phyloP scores from a whole-genome alignment of 495 filamentous ascomycete species.

The Penicillium angulare region DNA sequence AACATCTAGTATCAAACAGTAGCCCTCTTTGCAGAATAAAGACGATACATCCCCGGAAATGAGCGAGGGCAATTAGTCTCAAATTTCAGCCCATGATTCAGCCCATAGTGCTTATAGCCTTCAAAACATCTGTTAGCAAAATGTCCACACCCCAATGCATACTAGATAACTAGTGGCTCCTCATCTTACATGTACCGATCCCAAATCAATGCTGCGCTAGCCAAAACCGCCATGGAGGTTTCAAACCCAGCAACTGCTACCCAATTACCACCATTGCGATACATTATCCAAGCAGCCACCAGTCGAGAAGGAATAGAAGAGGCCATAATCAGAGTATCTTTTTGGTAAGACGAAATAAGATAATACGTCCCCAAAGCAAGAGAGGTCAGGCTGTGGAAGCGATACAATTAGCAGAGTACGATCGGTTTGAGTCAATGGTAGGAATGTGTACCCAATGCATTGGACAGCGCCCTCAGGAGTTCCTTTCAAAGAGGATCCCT shows the following conservation, averaged over 20 bases:
- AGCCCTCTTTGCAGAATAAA: no score
- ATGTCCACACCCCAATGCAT: no score
- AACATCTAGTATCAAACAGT: no score
- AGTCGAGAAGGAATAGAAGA: conserved; percentile 14
- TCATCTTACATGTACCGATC: conserved; percentile 7
- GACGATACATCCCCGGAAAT: no score
- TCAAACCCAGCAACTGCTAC: conserved; percentile 11
- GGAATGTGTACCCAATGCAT: conserved; percentile 4
- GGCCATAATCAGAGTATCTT: conserved; percentile 11
- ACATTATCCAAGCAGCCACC: conserved; percentile 12
- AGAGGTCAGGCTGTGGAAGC: conserved; percentile 14
- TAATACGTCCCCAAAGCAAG: conserved; percentile 17
- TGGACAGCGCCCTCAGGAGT: conserved; percentile 10
- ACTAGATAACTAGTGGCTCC: no score
- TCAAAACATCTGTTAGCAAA: no score
- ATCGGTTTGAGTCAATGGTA: not conserved
- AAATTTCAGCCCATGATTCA: no score
- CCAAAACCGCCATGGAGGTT: conserved; percentile 7
- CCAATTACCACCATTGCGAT: conserved; percentile 13
- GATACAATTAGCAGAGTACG: conserved; percentile 16
- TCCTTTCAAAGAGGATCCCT: conserved; percentile 11
- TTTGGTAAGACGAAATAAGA: conserved; percentile 17
- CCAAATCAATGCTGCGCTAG: conserved; percentile 14
- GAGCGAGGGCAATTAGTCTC: no score
- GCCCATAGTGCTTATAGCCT: no score